Conservation (phyloP, 2,329 filamentous ascomycete genomes). For the Colletotrichum musae region DNA sequence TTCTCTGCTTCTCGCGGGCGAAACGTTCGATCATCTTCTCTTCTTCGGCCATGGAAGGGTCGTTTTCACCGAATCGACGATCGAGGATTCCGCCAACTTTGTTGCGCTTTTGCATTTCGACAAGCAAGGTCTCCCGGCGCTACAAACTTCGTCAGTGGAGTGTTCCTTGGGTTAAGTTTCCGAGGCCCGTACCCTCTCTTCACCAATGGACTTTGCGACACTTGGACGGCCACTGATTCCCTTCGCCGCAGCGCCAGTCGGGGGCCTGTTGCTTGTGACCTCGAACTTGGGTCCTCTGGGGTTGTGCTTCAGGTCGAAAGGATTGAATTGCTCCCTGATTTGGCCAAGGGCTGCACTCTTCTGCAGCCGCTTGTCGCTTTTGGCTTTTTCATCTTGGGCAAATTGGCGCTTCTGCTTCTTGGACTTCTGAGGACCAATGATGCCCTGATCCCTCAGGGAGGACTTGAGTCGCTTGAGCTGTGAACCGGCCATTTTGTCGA, state of each 20-base stretch:
- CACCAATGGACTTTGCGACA: constrained; percentile 86
- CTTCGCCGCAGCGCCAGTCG: constrained; percentile 65
- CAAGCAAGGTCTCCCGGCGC: constrained; percentile 86
- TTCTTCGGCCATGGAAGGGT: constrained; percentile 93
- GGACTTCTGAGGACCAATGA: constrained; percentile 91
- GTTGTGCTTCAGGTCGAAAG: constrained; percentile 92
- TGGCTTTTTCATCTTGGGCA: constrained; percentile 75
- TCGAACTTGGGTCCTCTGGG: constrained; percentile 87
- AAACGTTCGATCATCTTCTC: constrained; percentile 94
- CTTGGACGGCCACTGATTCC: constrained; percentile 82
- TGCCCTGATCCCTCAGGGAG: constrained; percentile 89
- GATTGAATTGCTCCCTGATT: constrained; percentile 97
- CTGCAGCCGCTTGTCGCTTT: constrained; percentile 80
- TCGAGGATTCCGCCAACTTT: constrained; percentile 95
- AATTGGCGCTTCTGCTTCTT: constrained; percentile 92
- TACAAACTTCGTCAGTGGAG: constrained; percentile 49
- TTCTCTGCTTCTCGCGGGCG: constrained; percentile 86
- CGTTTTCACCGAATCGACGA: constrained; percentile 94
- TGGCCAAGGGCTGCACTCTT: constrained; percentile 83
- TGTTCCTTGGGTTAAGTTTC: constrained; percentile 34
- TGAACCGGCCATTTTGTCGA: constrained; percentile 84
- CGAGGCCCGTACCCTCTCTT: constrained; percentile 77
- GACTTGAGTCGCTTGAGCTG: constrained; percentile 97
- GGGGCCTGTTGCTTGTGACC: constrained; percentile 77
- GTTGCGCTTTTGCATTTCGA: constrained; percentile 89